Evolutionary conservation across 1,284 basidiomycete species (phyloP), one percentile per base, ranked within the genome.

Genomic region (Takashimella koratensis): DNA sequence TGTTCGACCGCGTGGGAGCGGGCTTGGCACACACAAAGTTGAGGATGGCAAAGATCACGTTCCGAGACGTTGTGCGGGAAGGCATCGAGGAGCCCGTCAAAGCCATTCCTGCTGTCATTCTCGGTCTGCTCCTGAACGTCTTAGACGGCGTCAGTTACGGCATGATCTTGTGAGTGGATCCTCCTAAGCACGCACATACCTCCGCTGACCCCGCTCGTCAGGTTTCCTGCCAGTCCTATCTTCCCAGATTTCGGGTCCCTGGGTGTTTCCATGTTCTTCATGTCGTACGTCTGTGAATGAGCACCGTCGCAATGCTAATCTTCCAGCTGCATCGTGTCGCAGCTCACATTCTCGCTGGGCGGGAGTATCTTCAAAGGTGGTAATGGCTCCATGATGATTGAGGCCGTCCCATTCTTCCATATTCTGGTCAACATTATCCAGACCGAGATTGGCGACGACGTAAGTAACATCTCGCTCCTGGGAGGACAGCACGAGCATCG

Each of bases 311-410:
- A 26, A 4, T 21, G 25, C 48, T 13, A 43, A 71, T 21, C 66
- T 76, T 12, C 54, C 52, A 83, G 81, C 1, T 84, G 84, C 49
- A 79, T 95, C 53, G 75, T 96, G 30, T 80, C 90, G 0, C 95
- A 98, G 71, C 77, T 97, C 19, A 82, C 88, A 1, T 98, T 90
- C 73, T 87, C 89, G 0, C 77, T 85, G 12, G 92, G 93, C 1
- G 93, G 90, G 1, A 92, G 88, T 60, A 88, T 87, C 40, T 98
- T 98, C 74, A 77, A 77, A 4, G 74, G 88, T 45, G 90, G 86
- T 0, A 98, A 96, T 76, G 93, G 93, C 8, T 94, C 89, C 51
- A 97, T 98, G 93, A 96, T 97, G 92, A 98, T 98, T 59, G 94
- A 98, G 74, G 90, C 93, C 11, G 90, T 96, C 60, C 94, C 95